Conservation (phyloP, 305 asterid genomes). For the Solanum hybrid region DNA sequence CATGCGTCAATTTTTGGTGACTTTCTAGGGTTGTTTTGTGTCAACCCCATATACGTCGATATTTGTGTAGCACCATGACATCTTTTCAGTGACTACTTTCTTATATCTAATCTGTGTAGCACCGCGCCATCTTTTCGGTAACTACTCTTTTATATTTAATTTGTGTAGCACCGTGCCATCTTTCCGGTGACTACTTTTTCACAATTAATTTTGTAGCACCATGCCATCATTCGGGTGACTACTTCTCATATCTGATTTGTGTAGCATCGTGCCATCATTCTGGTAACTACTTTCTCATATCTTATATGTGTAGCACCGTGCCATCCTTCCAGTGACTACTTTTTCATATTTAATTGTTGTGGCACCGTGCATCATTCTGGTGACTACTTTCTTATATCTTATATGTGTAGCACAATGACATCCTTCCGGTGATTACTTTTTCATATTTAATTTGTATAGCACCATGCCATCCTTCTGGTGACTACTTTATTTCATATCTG, state of each 20-base stretch:
- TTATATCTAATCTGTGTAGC: background rate
- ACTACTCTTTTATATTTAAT: background rate
- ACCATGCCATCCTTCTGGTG: background rate
- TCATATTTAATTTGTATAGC: background rate
- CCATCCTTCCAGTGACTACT: background rate
- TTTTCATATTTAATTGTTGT: background rate
- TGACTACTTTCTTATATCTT: background rate
- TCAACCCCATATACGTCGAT: background rate
- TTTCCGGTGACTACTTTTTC: background rate
- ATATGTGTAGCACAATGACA: background rate
- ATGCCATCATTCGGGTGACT: background rate
- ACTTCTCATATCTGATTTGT: background rate
- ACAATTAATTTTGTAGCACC: background rate
- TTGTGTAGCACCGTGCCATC: background rate
- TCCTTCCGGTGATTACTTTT: background rate
- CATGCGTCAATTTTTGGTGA: background rate
- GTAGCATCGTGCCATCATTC: background rate
- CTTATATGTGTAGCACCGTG: background rate
- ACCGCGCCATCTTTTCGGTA: background rate
- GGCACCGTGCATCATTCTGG: background rate
- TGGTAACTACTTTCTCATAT: background rate
- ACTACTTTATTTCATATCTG: too few species aligned
- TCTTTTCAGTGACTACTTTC: background rate
- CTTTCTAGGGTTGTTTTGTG: background rate
- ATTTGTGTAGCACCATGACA: background rate